Conservation (phyloP, 768 basidiomycete species). For the Podaxis sp. region DNA sequence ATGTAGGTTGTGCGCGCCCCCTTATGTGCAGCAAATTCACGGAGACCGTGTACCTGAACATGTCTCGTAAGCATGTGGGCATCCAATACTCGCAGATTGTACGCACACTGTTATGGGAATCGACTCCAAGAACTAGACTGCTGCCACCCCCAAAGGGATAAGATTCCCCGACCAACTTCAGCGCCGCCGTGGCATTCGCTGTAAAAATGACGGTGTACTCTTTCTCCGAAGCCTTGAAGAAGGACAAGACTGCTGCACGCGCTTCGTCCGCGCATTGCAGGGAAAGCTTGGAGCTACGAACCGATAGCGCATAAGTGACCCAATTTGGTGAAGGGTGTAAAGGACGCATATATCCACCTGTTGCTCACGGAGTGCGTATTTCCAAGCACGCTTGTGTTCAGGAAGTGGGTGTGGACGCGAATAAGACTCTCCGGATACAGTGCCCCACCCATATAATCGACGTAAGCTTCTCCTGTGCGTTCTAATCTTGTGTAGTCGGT, state of each 20-base stretch:
- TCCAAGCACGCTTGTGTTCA: constrained; percentile 65
- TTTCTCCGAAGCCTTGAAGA: constrained; percentile 67
- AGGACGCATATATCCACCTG: constrained; percentile 52
- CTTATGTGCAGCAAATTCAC: constrained; percentile 60
- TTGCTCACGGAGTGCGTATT: constrained; percentile 86
- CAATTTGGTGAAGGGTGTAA: background rate
- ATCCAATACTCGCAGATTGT: background rate
- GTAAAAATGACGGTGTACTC: constrained; percentile 85
- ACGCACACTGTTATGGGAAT: constrained; percentile 79
- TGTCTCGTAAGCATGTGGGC: constrained; percentile 1
- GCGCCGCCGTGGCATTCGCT: constrained; percentile 72
- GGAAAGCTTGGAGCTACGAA: constrained; percentile 65
- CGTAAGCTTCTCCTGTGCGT: constrained; percentile 67
- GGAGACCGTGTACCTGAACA: constrained; percentile 63
- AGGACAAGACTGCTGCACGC: constrained; percentile 67
- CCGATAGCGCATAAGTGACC: background rate
- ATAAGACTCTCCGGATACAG: constrained; percentile 80
- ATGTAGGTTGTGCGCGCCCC: constrained; percentile 66
- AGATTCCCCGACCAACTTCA: constrained; percentile 81
- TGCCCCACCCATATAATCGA: constrained; percentile 86
- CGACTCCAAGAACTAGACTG: constrained; percentile 64
- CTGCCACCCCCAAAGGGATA: constrained; percentile 67
- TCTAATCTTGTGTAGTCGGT: constrained; percentile 62
- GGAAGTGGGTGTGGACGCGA: constrained; percentile 65
- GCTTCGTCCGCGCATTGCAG: constrained; percentile 66